A percentile compares a stretch with the other conserved stretches of the same genome.
Evolutionary conservation across 208 protist genomes (phyloP).

Genomic region (Trypanosoma rangeli): DNA sequence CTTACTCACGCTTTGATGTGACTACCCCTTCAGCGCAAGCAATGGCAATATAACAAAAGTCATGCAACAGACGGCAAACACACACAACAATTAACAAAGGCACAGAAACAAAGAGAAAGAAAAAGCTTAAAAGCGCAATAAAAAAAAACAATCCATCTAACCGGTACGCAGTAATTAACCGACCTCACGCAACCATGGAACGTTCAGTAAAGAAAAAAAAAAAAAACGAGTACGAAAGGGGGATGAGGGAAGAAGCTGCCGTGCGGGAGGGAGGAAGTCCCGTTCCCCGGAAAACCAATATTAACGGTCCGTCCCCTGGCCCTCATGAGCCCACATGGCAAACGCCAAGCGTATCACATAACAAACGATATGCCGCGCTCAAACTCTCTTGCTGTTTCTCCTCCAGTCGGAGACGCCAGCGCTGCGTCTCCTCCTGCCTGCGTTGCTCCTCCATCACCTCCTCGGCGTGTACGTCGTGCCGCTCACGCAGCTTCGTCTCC

Average conservation of each 20-base stretch:
- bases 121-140: not conserved
- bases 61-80: too few species aligned
- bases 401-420: conserved; percentile 2
- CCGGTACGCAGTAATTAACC: too few species aligned
- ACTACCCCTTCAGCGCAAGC: too few species aligned
- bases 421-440: not conserved
- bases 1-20: too few species aligned
- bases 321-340: not conserved
- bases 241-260: conserved; percentile 24
- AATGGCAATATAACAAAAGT: too few species aligned
- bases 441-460: conserved; percentile 1
- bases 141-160: not conserved
- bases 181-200: too few species aligned
- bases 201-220: conserved; percentile 17
- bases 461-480: not conserved
- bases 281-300: not conserved
- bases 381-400: conserved; percentile 1
- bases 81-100: not conserved
- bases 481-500: conserved; percentile 9
- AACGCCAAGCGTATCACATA: conserved; percentile 19
- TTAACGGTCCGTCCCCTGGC: not conserved
- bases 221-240: conserved; percentile 29
- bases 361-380: conserved; percentile 13
- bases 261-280: too few species aligned
- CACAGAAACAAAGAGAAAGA: not conserved